Evolutionary conservation across 2,329 filamentous ascomycete genomes (phyloP).

Genomic region (Paradendryphiella salina): DNA sequence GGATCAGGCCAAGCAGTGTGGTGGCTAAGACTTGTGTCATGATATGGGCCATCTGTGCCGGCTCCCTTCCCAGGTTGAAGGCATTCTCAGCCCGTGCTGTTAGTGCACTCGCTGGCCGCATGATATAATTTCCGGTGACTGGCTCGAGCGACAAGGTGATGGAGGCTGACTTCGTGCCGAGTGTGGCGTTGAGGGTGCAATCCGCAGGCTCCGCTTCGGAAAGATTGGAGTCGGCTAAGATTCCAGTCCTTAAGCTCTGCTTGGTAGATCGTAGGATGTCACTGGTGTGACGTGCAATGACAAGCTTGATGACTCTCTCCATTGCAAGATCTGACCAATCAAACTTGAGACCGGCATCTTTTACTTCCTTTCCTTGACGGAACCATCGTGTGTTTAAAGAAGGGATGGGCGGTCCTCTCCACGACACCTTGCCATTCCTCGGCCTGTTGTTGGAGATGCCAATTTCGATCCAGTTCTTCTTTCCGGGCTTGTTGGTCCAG

Average conservation of each 20-base stretch:
- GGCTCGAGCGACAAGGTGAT: constrained; percentile 71
- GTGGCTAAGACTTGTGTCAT: constrained; percentile 66
- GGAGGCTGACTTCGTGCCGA: constrained; percentile 63
- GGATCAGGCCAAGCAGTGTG: constrained; percentile 65
- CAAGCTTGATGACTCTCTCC: constrained; percentile 71
- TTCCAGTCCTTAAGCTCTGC: constrained; percentile 60
- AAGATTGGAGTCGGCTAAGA: constrained; percentile 61
- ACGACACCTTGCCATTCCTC: constrained; percentile 41
- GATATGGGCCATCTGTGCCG: constrained; percentile 60
- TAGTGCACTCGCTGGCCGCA: constrained; percentile 60
- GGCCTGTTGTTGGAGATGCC: constrained; percentile 70
- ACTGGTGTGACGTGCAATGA: constrained; percentile 75
- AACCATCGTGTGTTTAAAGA: constrained; percentile 75
- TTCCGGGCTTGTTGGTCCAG: constrained; percentile 71
- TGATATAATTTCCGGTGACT: constrained; percentile 73
- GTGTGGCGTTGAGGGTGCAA: constrained; percentile 68
- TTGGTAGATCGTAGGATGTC: constrained; percentile 67
- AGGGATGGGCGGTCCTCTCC: constrained; percentile 40
- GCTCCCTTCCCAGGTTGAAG: constrained; percentile 64
- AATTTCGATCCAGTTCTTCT: constrained; percentile 90
- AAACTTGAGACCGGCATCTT: constrained; percentile 67
- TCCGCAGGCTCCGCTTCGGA: constrained; percentile 66
- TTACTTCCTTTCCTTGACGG: constrained; percentile 75
- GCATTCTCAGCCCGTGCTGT: constrained; percentile 61
- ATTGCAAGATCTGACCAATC: constrained; percentile 70